Percentiles rank a stretch among this genome's conserved stretches.
Evolutionary conservation across 768 basidiomycete genomes (phyloP).

Genomic region (Serendipita sp.): DNA sequence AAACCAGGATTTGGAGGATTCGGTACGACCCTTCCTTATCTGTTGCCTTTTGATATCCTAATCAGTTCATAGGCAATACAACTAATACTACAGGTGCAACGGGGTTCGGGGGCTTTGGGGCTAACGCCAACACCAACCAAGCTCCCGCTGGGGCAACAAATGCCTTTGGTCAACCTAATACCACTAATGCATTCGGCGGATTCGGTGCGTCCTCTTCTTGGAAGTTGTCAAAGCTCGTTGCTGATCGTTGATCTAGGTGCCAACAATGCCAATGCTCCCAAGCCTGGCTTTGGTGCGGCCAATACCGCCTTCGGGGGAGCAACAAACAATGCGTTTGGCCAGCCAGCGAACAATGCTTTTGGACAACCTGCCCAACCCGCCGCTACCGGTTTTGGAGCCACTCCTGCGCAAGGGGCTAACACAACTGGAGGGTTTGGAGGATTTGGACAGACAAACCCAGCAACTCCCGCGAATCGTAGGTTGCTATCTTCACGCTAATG

Average conservation of each 20-base stretch:
- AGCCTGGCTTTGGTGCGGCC: background rate
- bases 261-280: background rate
- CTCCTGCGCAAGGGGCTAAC: constrained; percentile 22
- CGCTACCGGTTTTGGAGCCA: constrained; percentile 28
- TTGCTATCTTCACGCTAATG: constrained; percentile 13
- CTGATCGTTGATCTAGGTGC: too few relatives aligned
- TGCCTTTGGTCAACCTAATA: constrained; percentile 7
- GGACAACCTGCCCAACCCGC: constrained; percentile 29
- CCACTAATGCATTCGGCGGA: constrained; percentile 10
- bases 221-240: too few relatives aligned
- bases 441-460: constrained; percentile 2
- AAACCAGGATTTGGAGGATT: background rate
- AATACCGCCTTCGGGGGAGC: background rate
- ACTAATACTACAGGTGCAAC: constrained; percentile 11
- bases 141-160: constrained; percentile 5
- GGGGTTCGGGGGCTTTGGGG: background rate
- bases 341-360: constrained; percentile 21
- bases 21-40: background rate
- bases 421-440: constrained; percentile 1
- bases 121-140: constrained; percentile 7
- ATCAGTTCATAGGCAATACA: constrained; percentile 7
- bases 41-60: too few relatives aligned
- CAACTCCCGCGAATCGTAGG: background rate
- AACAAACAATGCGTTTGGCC: constrained; percentile 11
- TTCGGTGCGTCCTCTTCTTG: too few relatives aligned